Conservation (phyloP, 1,139 yeast species). For the Pichia norvegensis region DNA sequence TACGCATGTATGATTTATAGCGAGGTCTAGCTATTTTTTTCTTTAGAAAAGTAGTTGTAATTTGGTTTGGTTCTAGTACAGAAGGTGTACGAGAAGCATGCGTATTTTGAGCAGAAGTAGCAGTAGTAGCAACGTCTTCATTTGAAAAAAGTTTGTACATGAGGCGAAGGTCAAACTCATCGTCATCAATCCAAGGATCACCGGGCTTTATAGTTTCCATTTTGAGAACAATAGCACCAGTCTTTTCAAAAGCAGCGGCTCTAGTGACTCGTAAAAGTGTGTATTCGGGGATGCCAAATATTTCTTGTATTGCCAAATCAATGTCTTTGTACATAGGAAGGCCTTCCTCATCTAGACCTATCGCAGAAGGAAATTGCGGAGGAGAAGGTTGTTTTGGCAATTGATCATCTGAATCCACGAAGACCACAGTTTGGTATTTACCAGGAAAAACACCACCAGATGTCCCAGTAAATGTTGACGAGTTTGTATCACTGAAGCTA, state of each 20-base stretch:
- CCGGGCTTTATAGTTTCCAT: constrained; percentile 51
- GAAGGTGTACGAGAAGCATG: too few species aligned
- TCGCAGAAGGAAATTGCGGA: constrained; percentile 7
- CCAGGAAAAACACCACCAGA: constrained; percentile 12
- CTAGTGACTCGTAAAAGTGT: constrained; percentile 46
- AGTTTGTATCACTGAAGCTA: background rate
- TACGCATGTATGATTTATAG: constrained; percentile 46
- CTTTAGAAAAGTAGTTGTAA: constrained; percentile 41
- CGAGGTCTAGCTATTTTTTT: constrained; percentile 46
- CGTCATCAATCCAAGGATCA: constrained; percentile 41
- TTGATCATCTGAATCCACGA: constrained; percentile 10
- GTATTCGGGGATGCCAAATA: constrained; percentile 37
- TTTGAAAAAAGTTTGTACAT: constrained; percentile 4
- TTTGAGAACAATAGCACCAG: constrained; percentile 44
- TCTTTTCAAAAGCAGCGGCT: constrained; percentile 44
- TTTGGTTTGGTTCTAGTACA: constrained; percentile 23
- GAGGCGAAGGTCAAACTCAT: constrained; percentile 32
- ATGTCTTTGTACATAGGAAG: constrained; percentile 38
- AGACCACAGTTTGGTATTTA: constrained; percentile 15
- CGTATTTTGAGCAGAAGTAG: too few species aligned
- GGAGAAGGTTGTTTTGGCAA: background rate
- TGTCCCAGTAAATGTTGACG: background rate
- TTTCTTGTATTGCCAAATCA: constrained; percentile 38
- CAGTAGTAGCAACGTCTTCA: background rate
- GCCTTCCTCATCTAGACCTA: constrained; percentile 10